These are phyloP conservation scores for Metschnikowia bowlesiae DNA, from an alignment of 805 yeast species.

Conservation along the genomic window DNA sequence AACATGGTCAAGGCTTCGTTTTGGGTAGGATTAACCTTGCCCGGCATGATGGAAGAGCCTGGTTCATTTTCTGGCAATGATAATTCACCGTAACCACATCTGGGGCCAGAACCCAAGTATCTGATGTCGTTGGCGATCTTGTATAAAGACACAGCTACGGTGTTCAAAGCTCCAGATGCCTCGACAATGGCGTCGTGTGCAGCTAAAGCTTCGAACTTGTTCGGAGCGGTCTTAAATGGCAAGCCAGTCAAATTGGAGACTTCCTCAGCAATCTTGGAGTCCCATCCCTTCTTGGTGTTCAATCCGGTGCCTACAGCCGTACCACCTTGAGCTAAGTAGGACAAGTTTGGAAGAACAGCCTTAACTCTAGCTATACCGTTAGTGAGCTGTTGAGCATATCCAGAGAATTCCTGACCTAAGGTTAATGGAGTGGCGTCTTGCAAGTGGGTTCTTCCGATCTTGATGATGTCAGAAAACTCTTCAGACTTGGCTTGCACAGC, in stretches of 20 bases:
- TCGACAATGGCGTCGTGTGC: slow-evolving; percentile 98
- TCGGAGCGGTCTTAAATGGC: slow-evolving; percentile 91
- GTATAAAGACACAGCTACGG: slow-evolving; percentile 87
- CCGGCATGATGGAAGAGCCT: slow-evolving; percentile 99
- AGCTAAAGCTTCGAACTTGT: slow-evolving; percentile 98
- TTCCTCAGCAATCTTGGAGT: slow-evolving; percentile 78
- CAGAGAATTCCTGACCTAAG: slow-evolving; percentile 95
- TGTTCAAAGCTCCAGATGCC: slow-evolving; percentile 95
- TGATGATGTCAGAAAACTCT: slow-evolving; percentile 85
- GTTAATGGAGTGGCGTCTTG: slow-evolving; percentile 99
- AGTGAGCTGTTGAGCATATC: slow-evolving; percentile 89
- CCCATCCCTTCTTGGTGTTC: slow-evolving; percentile 90
- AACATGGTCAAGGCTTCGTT: slow-evolving; percentile 99
- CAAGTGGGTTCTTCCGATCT: slow-evolving; percentile 97
- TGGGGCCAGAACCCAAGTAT: slow-evolving; percentile 97
- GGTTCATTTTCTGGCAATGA: slow-evolving; percentile 97
- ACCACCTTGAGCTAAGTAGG: slow-evolving; percentile 96
- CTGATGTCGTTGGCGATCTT: slow-evolving; percentile 98
- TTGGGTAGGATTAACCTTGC: slow-evolving; percentile 98
- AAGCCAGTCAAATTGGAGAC: slow-evolving; percentile 84
- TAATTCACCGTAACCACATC: slow-evolving; percentile 98
- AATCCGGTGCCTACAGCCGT: slow-evolving; percentile 99
- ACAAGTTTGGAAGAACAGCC: slow-evolving; percentile 67
- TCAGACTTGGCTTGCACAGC: slow-evolving; percentile 73
- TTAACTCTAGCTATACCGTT: slow-evolving; percentile 89